Conservation (phyloP, 148 eudicot genomes). For the Vaccinium vitisidaea region DNA sequence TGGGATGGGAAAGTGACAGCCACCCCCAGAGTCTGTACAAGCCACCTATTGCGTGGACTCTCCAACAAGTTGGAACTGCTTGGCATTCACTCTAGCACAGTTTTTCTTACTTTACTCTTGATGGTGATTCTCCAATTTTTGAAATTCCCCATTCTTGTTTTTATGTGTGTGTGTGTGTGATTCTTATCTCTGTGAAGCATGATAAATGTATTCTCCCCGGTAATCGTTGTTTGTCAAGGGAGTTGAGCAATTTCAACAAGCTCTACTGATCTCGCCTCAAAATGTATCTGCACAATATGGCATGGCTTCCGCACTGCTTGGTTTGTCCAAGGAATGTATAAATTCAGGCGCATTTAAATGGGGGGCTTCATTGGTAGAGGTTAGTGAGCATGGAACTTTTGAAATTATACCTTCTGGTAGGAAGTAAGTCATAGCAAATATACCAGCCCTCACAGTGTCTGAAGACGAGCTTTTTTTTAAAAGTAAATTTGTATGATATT, state of each 20-base stretch:
- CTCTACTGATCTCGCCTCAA: conserved; percentile 58
- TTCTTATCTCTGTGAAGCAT: conserved; percentile 8
- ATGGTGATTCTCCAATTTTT: not conserved
- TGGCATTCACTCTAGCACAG: not conserved
- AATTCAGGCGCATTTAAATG: conserved; percentile 83
- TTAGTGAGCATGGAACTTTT: conserved; percentile 25
- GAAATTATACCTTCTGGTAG: not conserved
- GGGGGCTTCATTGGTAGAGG: conserved; percentile 96
- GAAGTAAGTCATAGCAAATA: not conserved
- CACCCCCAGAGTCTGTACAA: not conserved
- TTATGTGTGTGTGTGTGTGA: not conserved
- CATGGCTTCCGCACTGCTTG: conserved; percentile 87
- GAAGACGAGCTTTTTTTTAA: not conserved
- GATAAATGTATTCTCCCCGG: not conserved
- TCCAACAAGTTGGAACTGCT: not conserved
- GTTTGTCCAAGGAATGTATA: conserved; percentile 75
- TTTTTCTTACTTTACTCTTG: not conserved
- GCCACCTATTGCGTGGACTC: not conserved
- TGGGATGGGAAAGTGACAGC: not conserved
- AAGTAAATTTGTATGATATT: conserved; percentile 19
- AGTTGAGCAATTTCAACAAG: conserved; percentile 76
- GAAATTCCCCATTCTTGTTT: not conserved
- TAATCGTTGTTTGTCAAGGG: conserved; percentile 47
- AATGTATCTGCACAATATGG: conserved; percentile 77
- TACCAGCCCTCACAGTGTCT: not conserved